These are phyloP conservation scores for Eudorina sp. DNA, from an alignment of 139 green algal genomes.

Conservation along the genomic window DNA sequence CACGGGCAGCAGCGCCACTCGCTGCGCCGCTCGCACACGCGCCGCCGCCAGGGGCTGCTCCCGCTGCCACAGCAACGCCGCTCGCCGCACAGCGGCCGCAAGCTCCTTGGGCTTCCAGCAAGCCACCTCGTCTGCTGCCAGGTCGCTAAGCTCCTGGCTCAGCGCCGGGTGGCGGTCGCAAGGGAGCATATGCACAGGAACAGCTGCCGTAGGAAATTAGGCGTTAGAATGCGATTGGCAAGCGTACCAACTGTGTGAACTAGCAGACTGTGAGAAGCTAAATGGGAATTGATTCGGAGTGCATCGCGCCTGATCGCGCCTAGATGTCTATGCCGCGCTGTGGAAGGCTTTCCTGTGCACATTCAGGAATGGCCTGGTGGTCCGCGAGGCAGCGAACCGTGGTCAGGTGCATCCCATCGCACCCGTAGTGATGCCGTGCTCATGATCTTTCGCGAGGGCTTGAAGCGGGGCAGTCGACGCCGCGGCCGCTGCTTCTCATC, in stretches of 20 bases:
- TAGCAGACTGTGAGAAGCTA: not conserved
- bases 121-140: not conserved
- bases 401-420: too few relatives aligned
- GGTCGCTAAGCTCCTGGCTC: not conserved
- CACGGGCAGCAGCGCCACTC: not conserved
- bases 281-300: not conserved
- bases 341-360: too few relatives aligned
- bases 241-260: not conserved
- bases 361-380: too few relatives aligned
- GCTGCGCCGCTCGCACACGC: not conserved
- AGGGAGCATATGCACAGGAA: not conserved
- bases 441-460: slow-evolving; percentile 10
- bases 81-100: not conserved
- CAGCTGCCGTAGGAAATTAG: not conserved
- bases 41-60: slow-evolving; percentile 8
- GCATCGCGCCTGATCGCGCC: not conserved
- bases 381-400: too few relatives aligned
- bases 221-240: not conserved
- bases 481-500: not conserved
- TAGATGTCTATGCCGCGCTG: not conserved
- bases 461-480: slow-evolving; percentile 6
- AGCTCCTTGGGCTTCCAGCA: slow-evolving; percentile 32
- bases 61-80: not conserved
- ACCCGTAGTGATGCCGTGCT: not conserved
- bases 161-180: not conserved